Evolutionary conservation across 768 basidiomycete species (phyloP).

Genomic region (Trametes gibbosa): DNA sequence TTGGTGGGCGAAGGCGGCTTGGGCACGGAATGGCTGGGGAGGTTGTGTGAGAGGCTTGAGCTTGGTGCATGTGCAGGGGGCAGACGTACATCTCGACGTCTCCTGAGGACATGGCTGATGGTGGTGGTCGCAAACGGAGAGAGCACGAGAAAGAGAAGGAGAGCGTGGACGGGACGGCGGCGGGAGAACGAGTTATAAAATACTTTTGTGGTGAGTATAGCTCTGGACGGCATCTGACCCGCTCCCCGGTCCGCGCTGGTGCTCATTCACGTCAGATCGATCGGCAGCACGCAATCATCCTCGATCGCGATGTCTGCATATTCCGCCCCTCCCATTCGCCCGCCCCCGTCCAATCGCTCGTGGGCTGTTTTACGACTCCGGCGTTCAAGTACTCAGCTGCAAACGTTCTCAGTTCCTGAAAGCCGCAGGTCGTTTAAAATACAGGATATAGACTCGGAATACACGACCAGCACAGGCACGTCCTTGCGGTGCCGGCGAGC

Average conservation of each 20-base stretch:
- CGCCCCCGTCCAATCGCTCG: not conserved
- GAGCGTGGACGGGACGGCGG: not conserved
- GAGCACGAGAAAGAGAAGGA: not conserved
- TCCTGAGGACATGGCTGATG: constrained; percentile 41
- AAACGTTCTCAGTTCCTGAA: not conserved
- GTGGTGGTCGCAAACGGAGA: not conserved
- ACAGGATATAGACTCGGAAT: constrained; percentile 11
- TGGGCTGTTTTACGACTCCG: not conserved
- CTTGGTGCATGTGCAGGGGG: not conserved
- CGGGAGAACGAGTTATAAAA: not conserved
- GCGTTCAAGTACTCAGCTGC: not conserved
- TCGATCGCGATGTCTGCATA: constrained; percentile 13
- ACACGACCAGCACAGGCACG: constrained; percentile 1
- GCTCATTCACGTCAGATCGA: constrained; percentile 24
- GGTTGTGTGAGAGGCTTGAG: constrained; percentile 23
- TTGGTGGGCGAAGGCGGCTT: constrained; percentile 31
- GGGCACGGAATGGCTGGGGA: constrained; percentile 41
- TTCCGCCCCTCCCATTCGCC: constrained; percentile 10
- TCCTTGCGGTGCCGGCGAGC: not conserved
- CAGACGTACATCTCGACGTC: constrained; percentile 57
- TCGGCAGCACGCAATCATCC: constrained; percentile 21
- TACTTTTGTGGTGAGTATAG: not conserved
- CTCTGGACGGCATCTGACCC: constrained; percentile 14
- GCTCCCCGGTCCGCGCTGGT: constrained; percentile 7
- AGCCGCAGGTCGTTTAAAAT: not conserved